Conservation (phyloP, 2,329 filamentous ascomycete species). For the Ophioceras dolichostomum region DNA sequence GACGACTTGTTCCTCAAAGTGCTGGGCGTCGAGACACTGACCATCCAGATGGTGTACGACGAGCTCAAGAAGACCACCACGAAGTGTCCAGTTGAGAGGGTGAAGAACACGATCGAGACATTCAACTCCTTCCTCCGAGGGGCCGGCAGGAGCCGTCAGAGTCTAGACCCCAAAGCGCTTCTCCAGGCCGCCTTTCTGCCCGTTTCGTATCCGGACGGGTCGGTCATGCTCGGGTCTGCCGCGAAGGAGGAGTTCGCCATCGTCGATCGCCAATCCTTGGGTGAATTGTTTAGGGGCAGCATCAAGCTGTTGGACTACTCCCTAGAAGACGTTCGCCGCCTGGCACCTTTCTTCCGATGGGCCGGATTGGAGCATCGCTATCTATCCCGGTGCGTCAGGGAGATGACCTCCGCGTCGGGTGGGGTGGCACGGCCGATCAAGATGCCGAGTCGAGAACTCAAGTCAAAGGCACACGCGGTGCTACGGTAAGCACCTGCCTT, state of each 20-base stretch:
- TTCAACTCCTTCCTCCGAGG: constrained; percentile 19
- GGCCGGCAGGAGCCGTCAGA: neutral
- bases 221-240: constrained; percentile 5
- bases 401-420: constrained; percentile 16
- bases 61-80: constrained; percentile 13
- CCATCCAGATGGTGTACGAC: constrained; percentile 17
- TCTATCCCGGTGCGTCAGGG: constrained; percentile 18
- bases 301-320: constrained; percentile 22
- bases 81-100: constrained; percentile 7
- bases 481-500: constrained; percentile 17
- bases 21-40: constrained; percentile 16
- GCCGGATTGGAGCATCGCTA: constrained; percentile 15
- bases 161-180: neutral
- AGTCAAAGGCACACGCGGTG: constrained; percentile 16
- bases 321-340: constrained; percentile 16
- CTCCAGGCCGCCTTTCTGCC: constrained; percentile 12
- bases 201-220: constrained; percentile 8
- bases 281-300: constrained; percentile 12
- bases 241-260: constrained; percentile 17
- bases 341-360: constrained; percentile 22
- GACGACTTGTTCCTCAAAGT: constrained; percentile 7
- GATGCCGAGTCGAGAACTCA: constrained; percentile 13
- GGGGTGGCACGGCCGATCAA: constrained; percentile 9
- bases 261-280: constrained; percentile 17
- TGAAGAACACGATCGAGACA: constrained; percentile 18